Percentiles rank a stretch among this genome's conserved stretches.
phyloP scores from a whole-genome alignment of 2,329 filamentous ascomycete genomes.

The Fusarium sp. region DNA sequence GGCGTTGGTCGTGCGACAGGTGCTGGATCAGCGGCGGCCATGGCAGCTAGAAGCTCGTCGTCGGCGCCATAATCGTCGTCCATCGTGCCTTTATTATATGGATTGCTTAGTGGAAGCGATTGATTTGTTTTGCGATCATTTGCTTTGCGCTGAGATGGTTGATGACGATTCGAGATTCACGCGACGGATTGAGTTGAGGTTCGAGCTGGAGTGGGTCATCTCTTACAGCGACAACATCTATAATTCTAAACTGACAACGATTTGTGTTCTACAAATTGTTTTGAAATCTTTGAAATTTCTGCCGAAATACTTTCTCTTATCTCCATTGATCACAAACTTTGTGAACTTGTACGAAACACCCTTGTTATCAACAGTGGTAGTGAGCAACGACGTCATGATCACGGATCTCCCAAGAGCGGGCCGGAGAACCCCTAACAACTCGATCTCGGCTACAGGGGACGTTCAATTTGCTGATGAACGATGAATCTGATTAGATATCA shows the following conservation, averaged over 20 bases:
- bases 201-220: conserved; percentile 29
- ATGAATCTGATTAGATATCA: conserved; percentile 46
- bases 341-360: background rate
- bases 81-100: conserved; percentile 43
- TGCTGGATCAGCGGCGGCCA: conserved; percentile 60
- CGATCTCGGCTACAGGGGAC: conserved; percentile 21
- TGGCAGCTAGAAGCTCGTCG: conserved; percentile 65
- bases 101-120: background rate
- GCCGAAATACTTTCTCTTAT: background rate
- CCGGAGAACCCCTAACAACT: conserved; percentile 24
- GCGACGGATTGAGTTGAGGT: conserved; percentile 9
- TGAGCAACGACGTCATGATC: conserved; percentile 11
- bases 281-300: fast-evolving
- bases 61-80: conserved; percentile 69
- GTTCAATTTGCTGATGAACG: conserved; percentile 18
- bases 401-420: conserved; percentile 8
- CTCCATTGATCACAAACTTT: background rate
- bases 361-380: background rate
- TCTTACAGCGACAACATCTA: background rate
- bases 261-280: background rate
- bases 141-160: background rate
- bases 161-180: conserved; percentile 25
- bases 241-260: background rate
- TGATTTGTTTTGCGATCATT: background rate
- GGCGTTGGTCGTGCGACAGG: conserved; percentile 48